Conservation (phyloP, 805 yeast genomes). For the Ogataea nonfermentans region DNA sequence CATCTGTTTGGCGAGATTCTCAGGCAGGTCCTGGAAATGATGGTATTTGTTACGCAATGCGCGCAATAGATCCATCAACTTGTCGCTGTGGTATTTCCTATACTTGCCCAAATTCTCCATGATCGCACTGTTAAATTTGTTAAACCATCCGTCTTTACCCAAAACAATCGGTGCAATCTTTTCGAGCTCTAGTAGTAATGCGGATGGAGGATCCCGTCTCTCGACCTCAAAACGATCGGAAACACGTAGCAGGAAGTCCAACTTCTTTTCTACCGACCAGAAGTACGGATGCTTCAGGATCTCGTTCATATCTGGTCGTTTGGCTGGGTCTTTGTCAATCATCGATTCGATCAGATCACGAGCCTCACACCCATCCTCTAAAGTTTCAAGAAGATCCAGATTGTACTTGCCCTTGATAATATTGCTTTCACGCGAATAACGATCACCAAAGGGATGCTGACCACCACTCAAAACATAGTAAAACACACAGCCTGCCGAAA, state of each 20-base stretch:
- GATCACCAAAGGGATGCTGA: slow-evolving; percentile 92
- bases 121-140: slow-evolving; percentile 65
- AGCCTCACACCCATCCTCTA: slow-evolving; percentile 59
- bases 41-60: slow-evolving; percentile 93
- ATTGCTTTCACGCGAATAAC: slow-evolving; percentile 83
- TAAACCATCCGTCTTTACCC: slow-evolving; percentile 73
- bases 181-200: slow-evolving; percentile 56
- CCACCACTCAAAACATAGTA: slow-evolving; percentile 83
- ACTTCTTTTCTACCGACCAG: slow-evolving; percentile 71
- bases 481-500: slow-evolving; percentile 92
- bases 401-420: slow-evolving; percentile 66
- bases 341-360: slow-evolving; percentile 67
- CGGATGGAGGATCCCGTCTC: slow-evolving; percentile 71
- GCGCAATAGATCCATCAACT: slow-evolving; percentile 79
- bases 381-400: slow-evolving; percentile 45
- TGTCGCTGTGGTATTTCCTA: slow-evolving; percentile 78
- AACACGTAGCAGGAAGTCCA: slow-evolving; percentile 81
- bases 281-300: slow-evolving; percentile 85
- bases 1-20: slow-evolving; percentile 58
- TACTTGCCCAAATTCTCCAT: slow-evolving; percentile 86
- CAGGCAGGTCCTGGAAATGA: slow-evolving; percentile 88
- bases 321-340: slow-evolving; percentile 65
- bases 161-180: slow-evolving; percentile 67
- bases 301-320: slow-evolving; percentile 66
- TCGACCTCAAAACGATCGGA: slow-evolving; percentile 92